Conservation (phyloP, 306 rosid genomes). For the Luffa aegyptiaca region DNA sequence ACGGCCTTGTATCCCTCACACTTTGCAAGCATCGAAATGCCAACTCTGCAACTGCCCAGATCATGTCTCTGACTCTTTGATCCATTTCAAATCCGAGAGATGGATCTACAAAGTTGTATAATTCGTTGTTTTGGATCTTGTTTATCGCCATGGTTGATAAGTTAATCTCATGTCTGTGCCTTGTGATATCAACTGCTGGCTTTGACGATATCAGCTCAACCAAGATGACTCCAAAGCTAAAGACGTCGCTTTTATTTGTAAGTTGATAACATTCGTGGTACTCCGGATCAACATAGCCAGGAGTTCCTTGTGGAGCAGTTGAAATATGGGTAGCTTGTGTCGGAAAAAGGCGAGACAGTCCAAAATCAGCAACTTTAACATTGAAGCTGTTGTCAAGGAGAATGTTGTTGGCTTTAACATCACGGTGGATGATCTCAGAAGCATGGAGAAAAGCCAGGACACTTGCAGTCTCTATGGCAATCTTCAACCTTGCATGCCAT, state of each 20-base stretch:
- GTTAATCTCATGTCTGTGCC: constrained; percentile 74
- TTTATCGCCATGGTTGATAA: constrained; percentile 62
- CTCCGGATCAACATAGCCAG: constrained; percentile 87
- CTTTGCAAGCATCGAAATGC: constrained; percentile 71
- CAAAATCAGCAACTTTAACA: constrained; percentile 91
- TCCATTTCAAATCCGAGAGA: constrained; percentile 51
- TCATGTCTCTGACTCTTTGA: constrained; percentile 36
- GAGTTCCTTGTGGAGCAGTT: constrained; percentile 92
- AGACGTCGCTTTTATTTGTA: constrained; percentile 68
- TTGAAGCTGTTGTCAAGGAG: constrained; percentile 49
- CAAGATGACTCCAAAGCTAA: constrained; percentile 79
- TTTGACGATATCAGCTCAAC: constrained; percentile 67
- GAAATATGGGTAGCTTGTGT: constrained; percentile 44
- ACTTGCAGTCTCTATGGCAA: constrained; percentile 68
- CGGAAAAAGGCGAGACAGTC: constrained; percentile 76
- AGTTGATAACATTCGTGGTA: constrained; percentile 68
- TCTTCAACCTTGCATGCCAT: constrained; percentile 53
- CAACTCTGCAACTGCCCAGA: constrained; percentile 59
- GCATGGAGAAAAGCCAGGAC: constrained; percentile 74
- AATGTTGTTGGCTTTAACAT: constrained; percentile 72
- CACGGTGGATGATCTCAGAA: constrained; percentile 59
- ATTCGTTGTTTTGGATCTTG: constrained; percentile 46
- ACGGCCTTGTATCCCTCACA: constrained; percentile 56
- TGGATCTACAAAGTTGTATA: constrained; percentile 57
- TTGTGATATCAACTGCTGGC: constrained; percentile 77